phyloP scores from a whole-genome alignment of 1,284 basidiomycete genomes.

The Cronartium ribicola region DNA sequence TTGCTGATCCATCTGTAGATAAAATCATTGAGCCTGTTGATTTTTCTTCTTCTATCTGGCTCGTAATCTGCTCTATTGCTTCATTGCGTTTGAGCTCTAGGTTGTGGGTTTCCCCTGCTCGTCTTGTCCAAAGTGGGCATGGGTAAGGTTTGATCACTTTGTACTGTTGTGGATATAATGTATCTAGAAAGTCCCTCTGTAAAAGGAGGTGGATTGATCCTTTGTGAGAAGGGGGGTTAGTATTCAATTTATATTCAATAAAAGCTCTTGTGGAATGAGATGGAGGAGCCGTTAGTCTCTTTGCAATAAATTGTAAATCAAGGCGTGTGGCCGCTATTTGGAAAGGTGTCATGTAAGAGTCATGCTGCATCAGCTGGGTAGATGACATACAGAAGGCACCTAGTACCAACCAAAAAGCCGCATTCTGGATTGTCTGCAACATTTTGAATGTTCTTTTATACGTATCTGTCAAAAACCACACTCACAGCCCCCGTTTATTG shows the following conservation, averaged over 20 bases:
- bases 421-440: not conserved
- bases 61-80: not conserved
- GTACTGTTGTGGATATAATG: not conserved
- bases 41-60: not conserved
- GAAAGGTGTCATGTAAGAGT: not conserved
- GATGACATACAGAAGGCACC: not conserved
- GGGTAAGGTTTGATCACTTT: not conserved
- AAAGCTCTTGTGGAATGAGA: not conserved
- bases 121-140: not conserved
- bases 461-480: no score
- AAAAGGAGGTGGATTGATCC: not conserved
- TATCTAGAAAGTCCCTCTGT: not conserved
- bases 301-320: not conserved
- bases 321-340: not conserved
- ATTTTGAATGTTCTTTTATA: no score
- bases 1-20: conserved; percentile 10
- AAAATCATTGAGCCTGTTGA: not conserved
- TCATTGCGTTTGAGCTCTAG: not conserved
- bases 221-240: not conserved
- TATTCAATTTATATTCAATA: not conserved
- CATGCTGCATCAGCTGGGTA: not conserved
- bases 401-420: not conserved
- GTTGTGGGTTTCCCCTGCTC: not conserved
- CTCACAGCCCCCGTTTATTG: no score
- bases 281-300: not conserved